Conservation (phyloP, 164 flowering plant genomes). For the Buxus sempervirens region DNA sequence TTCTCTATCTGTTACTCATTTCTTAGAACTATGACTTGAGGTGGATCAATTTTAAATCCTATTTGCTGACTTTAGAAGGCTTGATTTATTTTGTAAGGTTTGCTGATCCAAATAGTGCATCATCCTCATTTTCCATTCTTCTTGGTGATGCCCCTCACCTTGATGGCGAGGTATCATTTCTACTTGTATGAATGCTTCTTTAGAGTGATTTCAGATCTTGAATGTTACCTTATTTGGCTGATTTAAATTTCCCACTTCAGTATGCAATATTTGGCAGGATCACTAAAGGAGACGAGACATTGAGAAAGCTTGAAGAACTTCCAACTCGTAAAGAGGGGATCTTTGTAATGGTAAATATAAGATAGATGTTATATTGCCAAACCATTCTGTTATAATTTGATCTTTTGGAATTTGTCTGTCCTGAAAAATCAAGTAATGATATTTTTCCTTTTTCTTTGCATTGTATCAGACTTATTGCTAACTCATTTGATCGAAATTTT, state of each 20-base stretch:
- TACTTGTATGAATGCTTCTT: constrained; percentile 3
- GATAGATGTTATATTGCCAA: too few relatives aligned
- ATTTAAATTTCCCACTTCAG: constrained; percentile 32
- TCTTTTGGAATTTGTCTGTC: too few relatives aligned
- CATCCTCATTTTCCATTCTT: constrained; percentile 91
- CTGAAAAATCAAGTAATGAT: too few relatives aligned
- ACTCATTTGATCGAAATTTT: too few relatives aligned
- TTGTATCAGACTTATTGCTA: too few relatives aligned
- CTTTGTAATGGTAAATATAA: constrained; percentile 55
- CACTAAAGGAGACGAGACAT: constrained; percentile 90
- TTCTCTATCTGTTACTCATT: background rate
- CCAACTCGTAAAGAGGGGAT: constrained; percentile 93
- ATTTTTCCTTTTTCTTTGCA: too few relatives aligned
- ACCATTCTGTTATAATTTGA: too few relatives aligned
- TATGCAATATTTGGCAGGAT: constrained; percentile 95
- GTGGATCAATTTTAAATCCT: background rate
- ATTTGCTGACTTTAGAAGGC: background rate
- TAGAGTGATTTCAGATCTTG: background rate
- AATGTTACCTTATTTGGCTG: background rate
- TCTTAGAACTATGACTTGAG: background rate
- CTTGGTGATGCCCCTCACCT: constrained; percentile 99
- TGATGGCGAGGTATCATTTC: constrained; percentile 59
- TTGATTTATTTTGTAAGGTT: constrained; percentile 32
- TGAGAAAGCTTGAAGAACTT: constrained; percentile 82
- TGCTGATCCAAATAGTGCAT: constrained; percentile 78